Conservation (phyloP, 192 early-diverging fungal genomes). For the Podila epicladia region DNA sequence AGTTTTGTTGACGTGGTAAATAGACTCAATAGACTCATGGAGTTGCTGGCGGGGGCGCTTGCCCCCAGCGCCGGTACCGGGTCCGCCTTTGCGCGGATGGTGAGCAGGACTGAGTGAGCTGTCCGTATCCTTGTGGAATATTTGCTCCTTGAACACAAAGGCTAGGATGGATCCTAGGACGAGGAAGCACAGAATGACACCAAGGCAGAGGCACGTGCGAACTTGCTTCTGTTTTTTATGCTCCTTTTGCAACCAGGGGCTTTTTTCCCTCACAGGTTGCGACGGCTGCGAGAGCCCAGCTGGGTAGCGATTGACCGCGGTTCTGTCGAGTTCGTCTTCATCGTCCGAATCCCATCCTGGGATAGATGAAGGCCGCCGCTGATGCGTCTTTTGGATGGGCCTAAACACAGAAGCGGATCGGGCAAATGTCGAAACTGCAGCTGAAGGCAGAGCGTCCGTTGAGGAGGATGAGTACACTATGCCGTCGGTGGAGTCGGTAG, state of each 20-base stretch:
- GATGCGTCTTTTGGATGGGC: constrained; percentile 5
- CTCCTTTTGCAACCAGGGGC: constrained; percentile 24
- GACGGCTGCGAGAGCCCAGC: not conserved
- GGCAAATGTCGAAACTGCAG: not conserved
- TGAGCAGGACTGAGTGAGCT: not conserved
- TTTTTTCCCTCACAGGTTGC: constrained; percentile 19
- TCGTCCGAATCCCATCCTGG: constrained; percentile 43
- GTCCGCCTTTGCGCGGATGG: not conserved
- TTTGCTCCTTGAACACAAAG: constrained; percentile 23
- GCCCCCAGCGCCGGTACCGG: not conserved
- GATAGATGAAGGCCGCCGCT: constrained; percentile 16
- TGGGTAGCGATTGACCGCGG: not conserved
- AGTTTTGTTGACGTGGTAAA: constrained; percentile 50
- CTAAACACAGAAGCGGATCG: constrained; percentile 11
- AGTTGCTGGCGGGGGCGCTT: not conserved
- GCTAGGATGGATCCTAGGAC: constrained; percentile 18
- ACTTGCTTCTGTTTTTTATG: constrained; percentile 25
- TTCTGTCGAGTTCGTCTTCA: constrained; percentile 24
- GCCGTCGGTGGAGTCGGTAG: not conserved
- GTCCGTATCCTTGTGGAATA: not conserved
- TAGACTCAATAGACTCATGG: constrained; percentile 20
- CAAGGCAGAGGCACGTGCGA: constrained; percentile 28
- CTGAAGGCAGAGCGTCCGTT: not conserved
- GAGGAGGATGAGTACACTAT: not conserved
- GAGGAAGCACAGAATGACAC: constrained; percentile 24